Evolutionary conservation across 129 eudicot species (phyloP), one percentile per base, ranked within the genome.

Genomic region (Arctium minus): DNA sequence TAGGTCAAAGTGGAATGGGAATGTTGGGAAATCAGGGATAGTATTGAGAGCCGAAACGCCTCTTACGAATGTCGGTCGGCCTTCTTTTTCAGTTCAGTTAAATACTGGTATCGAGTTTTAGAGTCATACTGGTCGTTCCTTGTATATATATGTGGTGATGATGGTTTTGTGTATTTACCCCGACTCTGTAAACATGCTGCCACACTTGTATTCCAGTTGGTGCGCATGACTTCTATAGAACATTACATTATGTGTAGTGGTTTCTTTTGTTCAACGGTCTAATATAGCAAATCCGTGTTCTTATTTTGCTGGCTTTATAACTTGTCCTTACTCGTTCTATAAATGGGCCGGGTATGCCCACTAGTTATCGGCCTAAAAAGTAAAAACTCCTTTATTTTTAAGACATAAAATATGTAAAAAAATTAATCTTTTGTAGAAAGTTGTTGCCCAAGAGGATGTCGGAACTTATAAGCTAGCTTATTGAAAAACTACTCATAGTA

Each of bases 1-100:
- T 69, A 89, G 97, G 83, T 94, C 98, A 1, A 94, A 92, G 89
- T 94, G 98, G 98, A 92, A 94, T 35, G 95, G 97, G 68, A 94
- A 94, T 88, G 90, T 89, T 15, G 97, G 97, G 68, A 67, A 67
- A 29, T 67, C 71, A 67, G 71, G 71, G 5, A 73, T 90, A 18
- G 97, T 92, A 46, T 29, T 90, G 29, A 92, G 84, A 85, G 88
- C 83, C 10, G 97, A 92, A 86, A 87, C 92, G 50, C 97, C 97
- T 69, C 88, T 92, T 11, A 89, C 79, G 56, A 76, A 81, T 72
- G 80, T 70, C 32, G 92, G 91, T 30, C 71, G 78, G 80, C 94
- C 97, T 72, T 80, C 89, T 15, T 87, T 90, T 88, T 90, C 97
- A 8, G 85, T 90, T 48, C 94, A 92, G 71, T 78, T 92, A 60